A percentile compares a stretch with the other conserved stretches of the same genome.
Conservation (phyloP, 1,284 basidiomycete genomes). For the Rhodotorula sp. region DNA sequence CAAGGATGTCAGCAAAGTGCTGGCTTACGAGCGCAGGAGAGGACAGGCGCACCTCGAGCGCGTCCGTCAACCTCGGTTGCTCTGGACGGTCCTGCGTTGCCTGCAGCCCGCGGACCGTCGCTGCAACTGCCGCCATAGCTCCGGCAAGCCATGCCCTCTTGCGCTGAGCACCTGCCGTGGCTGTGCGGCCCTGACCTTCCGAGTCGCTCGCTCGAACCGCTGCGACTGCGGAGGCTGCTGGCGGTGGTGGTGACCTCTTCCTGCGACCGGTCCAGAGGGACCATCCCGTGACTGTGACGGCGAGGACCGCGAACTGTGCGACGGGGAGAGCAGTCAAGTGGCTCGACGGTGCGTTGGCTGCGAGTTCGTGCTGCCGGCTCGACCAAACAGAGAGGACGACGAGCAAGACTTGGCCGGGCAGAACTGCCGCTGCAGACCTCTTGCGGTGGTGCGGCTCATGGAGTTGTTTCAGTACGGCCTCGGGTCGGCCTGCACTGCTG, state of each 20-base stretch:
- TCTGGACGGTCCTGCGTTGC: background rate
- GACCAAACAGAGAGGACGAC: background rate
- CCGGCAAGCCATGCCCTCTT: constrained; percentile 7
- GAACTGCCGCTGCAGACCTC: too few relatives aligned
- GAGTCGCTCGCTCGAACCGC: background rate
- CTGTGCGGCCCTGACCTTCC: too few relatives aligned
- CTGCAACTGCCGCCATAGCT: background rate
- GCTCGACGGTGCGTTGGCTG: constrained; percentile 4
- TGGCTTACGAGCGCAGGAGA: too few relatives aligned
- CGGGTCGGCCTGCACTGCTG: background rate
- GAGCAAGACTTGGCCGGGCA: too few relatives aligned
- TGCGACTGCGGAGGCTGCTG: background rate
- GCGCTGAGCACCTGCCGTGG: background rate
- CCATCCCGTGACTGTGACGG: background rate
- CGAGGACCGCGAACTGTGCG: constrained; percentile 1
- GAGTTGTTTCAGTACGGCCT: too few relatives aligned
- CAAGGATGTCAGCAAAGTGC: background rate
- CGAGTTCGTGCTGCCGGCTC: background rate
- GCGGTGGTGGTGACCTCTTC: too few relatives aligned
- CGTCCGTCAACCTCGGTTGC: constrained; percentile 12
- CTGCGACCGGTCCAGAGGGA: background rate
- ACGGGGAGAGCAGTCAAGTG: background rate
- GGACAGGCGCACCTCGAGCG: constrained; percentile 18
- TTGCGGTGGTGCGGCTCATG: too few relatives aligned
- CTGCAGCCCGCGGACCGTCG: constrained; percentile 12